A percentile compares a stretch with the other conserved stretches of the same genome.
Evolutionary conservation across 2,329 filamentous ascomycete genomes (phyloP).

Genomic region (Xylariaceae sp.): DNA sequence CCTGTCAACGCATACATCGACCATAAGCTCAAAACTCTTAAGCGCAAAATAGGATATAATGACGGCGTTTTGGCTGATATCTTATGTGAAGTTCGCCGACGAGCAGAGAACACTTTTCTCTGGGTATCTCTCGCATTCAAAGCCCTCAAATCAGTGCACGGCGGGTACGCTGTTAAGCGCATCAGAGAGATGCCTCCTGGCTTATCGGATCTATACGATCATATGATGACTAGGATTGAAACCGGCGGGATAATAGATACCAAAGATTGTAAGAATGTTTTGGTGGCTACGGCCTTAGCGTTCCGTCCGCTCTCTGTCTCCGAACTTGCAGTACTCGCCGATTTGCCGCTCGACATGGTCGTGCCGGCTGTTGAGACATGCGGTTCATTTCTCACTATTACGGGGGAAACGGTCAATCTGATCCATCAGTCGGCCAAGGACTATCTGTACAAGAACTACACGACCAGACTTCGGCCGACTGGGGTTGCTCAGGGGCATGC

Average conservation of each 20-base stretch:
- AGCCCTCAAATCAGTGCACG: background rate
- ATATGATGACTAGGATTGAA: constrained; percentile 10
- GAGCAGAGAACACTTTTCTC: constrained; percentile 6
- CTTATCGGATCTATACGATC: background rate
- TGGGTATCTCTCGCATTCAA: constrained; percentile 13
- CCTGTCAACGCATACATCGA: constrained; percentile 14
- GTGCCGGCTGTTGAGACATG: background rate
- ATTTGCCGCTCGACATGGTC: background rate
- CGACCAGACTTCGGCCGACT: background rate
- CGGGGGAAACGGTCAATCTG: background rate
- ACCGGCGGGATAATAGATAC: background rate
- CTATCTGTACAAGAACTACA: background rate
- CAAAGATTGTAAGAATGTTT: constrained; percentile 4
- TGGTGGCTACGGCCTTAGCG: background rate
- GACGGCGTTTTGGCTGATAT: background rate
- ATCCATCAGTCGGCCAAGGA: constrained; percentile 19
- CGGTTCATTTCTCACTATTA: constrained; percentile 3
- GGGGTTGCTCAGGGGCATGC: background rate
- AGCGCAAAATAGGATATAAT: background rate
- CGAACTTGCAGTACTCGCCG: background rate
- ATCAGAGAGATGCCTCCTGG: constrained; percentile 2
- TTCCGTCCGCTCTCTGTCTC: constrained; percentile 5
- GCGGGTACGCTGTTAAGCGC: background rate
- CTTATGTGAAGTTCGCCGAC: background rate
- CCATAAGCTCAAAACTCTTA: constrained; percentile 3